Conservation (phyloP, 441 rosid genomes). For the Populus tomentosa region DNA sequence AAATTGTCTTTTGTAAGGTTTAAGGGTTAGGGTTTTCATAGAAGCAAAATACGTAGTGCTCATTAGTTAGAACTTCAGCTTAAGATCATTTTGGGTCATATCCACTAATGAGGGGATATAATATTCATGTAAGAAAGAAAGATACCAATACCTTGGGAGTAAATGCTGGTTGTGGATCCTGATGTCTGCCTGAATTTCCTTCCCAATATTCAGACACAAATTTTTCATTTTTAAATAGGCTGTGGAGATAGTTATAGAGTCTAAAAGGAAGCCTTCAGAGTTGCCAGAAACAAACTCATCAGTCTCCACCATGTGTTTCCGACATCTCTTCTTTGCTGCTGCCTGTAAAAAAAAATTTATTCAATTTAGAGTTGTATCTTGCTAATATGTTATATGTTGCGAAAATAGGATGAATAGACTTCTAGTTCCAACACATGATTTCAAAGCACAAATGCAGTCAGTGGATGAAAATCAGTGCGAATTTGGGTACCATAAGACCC, state of each 20-base stretch:
- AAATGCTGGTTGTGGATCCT: conserved; percentile 84
- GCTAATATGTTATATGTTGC: background rate
- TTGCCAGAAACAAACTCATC: conserved; percentile 81
- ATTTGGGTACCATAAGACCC: background rate
- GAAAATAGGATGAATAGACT: background rate
- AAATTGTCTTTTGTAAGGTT: background rate
- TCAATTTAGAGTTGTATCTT: conserved; percentile 11
- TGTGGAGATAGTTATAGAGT: conserved; percentile 73
- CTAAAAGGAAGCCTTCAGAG: conserved; percentile 71
- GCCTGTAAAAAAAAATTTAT: conserved; percentile 41
- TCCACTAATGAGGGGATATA: background rate
- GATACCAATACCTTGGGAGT: conserved; percentile 66
- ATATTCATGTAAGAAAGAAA: background rate
- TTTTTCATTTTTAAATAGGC: conserved; percentile 88
- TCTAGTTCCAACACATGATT: background rate
- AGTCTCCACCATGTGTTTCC: conserved; percentile 82
- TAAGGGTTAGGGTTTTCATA: background rate
- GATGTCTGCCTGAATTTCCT: conserved; percentile 81
- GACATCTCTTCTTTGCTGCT: conserved; percentile 81
- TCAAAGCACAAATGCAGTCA: background rate
- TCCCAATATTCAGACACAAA: conserved; percentile 55
- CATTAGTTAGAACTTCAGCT: background rate
- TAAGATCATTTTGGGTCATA: background rate
- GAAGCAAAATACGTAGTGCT: background rate
- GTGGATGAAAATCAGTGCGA: background rate